Percentiles rank a stretch among this genome's conserved stretches.
Evolutionary conservation across 2,329 filamentous ascomycete species (phyloP).

Genomic region (Fusarium dimerum): DNA sequence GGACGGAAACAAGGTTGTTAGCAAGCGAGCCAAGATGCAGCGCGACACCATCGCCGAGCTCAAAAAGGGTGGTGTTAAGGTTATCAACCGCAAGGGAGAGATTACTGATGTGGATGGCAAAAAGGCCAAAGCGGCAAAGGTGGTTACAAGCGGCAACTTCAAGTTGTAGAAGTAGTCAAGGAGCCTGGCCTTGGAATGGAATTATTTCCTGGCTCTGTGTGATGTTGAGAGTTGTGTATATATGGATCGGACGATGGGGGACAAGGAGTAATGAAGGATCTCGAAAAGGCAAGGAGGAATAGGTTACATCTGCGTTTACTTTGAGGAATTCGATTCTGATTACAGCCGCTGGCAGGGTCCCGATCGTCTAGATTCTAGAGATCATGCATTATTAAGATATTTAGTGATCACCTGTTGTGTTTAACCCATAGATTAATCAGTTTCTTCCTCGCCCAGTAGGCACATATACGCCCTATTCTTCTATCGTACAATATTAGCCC

Average conservation of each 20-base stretch:
- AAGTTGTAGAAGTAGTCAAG: slow-evolving; percentile 52
- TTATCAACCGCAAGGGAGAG: slow-evolving; percentile 89
- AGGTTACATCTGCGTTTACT: slow-evolving; percentile 9
- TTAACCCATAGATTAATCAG: neutral
- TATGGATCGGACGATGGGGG: slow-evolving; percentile 5
- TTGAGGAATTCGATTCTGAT: too few relatives aligned
- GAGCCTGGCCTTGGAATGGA: neutral
- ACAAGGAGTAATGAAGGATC: too few relatives aligned
- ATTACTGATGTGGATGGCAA: slow-evolving; percentile 82
- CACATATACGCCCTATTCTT: neutral
- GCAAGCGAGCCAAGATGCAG: slow-evolving; percentile 56
- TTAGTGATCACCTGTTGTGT: neutral
- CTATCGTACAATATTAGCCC: neutral
- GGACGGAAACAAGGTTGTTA: slow-evolving; percentile 47
- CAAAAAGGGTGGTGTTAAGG: slow-evolving; percentile 84
- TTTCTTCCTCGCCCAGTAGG: neutral
- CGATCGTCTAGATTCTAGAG: too few relatives aligned
- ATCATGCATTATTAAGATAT: too few relatives aligned
- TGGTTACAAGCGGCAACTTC: slow-evolving; percentile 57
- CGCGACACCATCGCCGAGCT: slow-evolving; percentile 62
- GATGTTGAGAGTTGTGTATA: slow-evolving; percentile 4
- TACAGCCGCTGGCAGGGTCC: too few relatives aligned
- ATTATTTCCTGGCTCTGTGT: too few relatives aligned
- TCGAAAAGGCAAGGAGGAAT: neutral
- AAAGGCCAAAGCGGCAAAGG: slow-evolving; percentile 59